A percentile compares a stretch with the other conserved stretches of the same genome.
Evolutionary conservation across 352 stramenopile genomes (phyloP).

Genomic region (Pseudoperonospora humuli): DNA sequence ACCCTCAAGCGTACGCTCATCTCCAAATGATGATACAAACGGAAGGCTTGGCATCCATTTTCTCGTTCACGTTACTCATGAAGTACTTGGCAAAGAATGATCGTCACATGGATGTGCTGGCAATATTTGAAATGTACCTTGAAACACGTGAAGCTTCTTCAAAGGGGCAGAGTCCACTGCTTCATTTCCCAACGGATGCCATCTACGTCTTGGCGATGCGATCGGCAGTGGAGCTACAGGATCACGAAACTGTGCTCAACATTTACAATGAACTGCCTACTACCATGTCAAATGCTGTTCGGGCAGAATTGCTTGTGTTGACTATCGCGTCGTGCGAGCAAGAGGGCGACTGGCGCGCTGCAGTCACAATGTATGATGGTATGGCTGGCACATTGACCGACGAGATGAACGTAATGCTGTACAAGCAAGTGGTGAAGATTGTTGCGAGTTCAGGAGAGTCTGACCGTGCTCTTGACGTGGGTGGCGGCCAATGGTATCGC

Average conservation of each 20-base stretch:
- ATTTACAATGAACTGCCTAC: constrained; percentile 47
- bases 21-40: constrained; percentile 41
- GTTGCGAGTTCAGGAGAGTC: constrained; percentile 78
- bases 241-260: constrained; percentile 51
- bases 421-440: constrained; percentile 78
- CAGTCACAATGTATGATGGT: constrained; percentile 72
- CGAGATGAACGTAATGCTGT: constrained; percentile 61
- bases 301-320: constrained; percentile 38
- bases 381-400: constrained; percentile 46
- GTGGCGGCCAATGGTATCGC: constrained; percentile 80
- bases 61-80: constrained; percentile 69
- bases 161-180: constrained; percentile 42
- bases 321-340: constrained; percentile 54
- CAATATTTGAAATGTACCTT: constrained; percentile 56
- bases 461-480: constrained; percentile 76
- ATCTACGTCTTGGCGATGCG: constrained; percentile 58
- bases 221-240: constrained; percentile 33
- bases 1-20: constrained; percentile 33
- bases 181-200: constrained; percentile 59
- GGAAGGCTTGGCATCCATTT: constrained; percentile 44
- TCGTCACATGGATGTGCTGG: constrained; percentile 34
- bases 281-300: constrained; percentile 43
- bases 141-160: constrained; percentile 34
- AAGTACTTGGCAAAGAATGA: constrained; percentile 45
- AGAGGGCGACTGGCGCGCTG: constrained; percentile 60